Evolutionary conservation across 1,139 yeast species (phyloP), one percentile per base, ranked within the genome.

Genomic region (Zygosaccharomyces sapae): DNA sequence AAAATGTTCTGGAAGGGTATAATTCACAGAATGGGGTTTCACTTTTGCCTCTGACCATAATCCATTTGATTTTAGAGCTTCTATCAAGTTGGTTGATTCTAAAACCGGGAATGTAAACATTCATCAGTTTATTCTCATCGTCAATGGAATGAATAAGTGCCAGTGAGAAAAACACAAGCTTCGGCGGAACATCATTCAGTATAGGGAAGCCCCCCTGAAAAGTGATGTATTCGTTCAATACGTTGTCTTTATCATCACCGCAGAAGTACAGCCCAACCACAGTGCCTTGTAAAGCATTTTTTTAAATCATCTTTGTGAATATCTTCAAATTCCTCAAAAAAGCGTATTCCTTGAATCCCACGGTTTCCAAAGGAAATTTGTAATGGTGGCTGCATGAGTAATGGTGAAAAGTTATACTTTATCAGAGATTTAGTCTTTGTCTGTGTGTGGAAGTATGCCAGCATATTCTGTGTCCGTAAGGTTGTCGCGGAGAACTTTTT

Each of bases 141-240:
- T 84, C 77, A n/a, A 87, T 68, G 2, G 92, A 83, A 60, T 84
- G 92, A 1, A 84, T 67, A 42, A 83, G 66, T 1, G 74, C 74
- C 10, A 81, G 61, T 0, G 82, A 80, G 19, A 66, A 54, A 55
- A 70, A 72, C 18, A 55, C 46, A 10, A 56, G 33, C 3, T 48
- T 37, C 2, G 22, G 3, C 4, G 34, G 34, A 2, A 31, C 43
- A 20, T 6, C 54, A 53, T 18, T 40, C 43, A 6, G 27, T 18
- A 18, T 30, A 4, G 39, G 39, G n/a, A 41, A 30, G 5, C 33
- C 35, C 25, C 51, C 51, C 1, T 45, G 41, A 12, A 51, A 38
- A 3, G 55, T 46, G 18, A 12, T 9, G 8, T 12, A 12, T 4
- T 31, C 34, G 2, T 9, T 38, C 3, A 38, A 5, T 22, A 5